Conservation (phyloP, 2,329 filamentous ascomycete species). For the Aspergillus eucalypticola region DNA sequence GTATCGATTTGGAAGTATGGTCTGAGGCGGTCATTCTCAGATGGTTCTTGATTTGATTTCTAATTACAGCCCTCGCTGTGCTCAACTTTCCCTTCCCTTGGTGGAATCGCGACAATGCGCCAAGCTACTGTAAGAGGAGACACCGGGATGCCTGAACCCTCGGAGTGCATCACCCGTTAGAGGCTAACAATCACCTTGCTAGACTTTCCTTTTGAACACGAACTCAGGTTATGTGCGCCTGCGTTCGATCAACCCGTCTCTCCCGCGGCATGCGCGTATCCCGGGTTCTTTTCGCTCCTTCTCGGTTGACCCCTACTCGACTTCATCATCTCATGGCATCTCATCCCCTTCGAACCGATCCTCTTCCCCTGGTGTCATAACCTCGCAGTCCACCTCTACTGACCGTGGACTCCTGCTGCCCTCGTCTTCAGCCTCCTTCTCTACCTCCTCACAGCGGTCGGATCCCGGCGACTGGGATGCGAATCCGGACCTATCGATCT, state of each 20-base stretch:
- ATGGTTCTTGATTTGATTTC: constrained; percentile 19
- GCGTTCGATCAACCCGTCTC: constrained; percentile 20
- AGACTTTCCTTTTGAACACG: constrained; percentile 27
- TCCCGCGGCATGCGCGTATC: constrained; percentile 19
- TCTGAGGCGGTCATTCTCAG: constrained; percentile 18
- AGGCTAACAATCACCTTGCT: constrained; percentile 13
- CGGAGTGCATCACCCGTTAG: neutral
- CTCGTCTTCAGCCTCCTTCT: constrained; percentile 32
- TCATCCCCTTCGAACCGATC: constrained; percentile 19
- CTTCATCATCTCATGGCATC: constrained; percentile 13
- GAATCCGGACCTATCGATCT: constrained; percentile 69
- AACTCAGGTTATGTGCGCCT: constrained; percentile 26
- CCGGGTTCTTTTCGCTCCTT: constrained; percentile 29
- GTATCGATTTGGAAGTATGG: constrained; percentile 23
- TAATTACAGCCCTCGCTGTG: constrained; percentile 26
- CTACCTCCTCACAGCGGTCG: constrained; percentile 31
- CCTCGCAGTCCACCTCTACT: constrained; percentile 16
- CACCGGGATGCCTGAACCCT: neutral
- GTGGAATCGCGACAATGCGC: constrained; percentile 29
- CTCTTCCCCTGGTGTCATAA: constrained; percentile 20
- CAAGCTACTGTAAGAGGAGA: constrained; percentile 31
- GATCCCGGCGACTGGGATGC: constrained; percentile 70
- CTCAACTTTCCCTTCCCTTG: constrained; percentile 25
- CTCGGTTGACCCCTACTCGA: constrained; percentile 31
- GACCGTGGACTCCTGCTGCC: constrained; percentile 16